Conservation (phyloP, 371 early-diverging fungal genomes). For the Syncephalastrum sp. region DNA sequence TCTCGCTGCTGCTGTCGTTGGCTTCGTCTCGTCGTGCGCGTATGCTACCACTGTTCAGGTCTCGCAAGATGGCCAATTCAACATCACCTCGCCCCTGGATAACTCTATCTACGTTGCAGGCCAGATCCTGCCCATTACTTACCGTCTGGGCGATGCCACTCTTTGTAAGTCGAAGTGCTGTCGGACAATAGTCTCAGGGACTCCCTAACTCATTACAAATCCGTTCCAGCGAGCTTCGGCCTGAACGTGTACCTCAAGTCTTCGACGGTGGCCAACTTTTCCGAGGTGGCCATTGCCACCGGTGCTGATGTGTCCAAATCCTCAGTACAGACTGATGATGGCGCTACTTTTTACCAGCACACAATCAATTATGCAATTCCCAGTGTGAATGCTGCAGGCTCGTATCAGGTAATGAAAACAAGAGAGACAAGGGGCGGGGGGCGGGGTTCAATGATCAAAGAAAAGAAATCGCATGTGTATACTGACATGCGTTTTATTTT, state of each 20-base stretch:
- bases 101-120: conserved; percentile 42
- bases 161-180: conserved; percentile 1
- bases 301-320: conserved; percentile 6
- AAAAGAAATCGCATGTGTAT: not conserved
- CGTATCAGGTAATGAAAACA: conserved; percentile 20
- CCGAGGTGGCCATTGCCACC: conserved; percentile 9
- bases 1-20: conserved; percentile 5
- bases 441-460: too few relatives aligned
- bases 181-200: too few relatives aligned
- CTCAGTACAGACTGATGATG: not conserved
- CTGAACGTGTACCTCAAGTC: conserved; percentile 32
- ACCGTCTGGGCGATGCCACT: conserved; percentile 25
- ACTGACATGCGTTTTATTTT: not conserved
- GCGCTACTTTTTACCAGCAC: conserved; percentile 10
- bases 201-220: too few relatives aligned
- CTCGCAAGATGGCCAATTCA: conserved; percentile 18
- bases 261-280: conserved; percentile 10
- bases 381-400: conserved; percentile 27
- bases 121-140: conserved; percentile 41
- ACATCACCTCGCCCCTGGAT: conserved; percentile 38
- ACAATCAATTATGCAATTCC: conserved; percentile 34
- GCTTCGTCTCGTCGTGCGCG: not conserved
- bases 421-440: not conserved
- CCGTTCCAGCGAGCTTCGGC: conserved; percentile 16
- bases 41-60: not conserved